Conservation (phyloP, 1,284 basidiomycete species). For the Cryptococcus amylolentus region DNA sequence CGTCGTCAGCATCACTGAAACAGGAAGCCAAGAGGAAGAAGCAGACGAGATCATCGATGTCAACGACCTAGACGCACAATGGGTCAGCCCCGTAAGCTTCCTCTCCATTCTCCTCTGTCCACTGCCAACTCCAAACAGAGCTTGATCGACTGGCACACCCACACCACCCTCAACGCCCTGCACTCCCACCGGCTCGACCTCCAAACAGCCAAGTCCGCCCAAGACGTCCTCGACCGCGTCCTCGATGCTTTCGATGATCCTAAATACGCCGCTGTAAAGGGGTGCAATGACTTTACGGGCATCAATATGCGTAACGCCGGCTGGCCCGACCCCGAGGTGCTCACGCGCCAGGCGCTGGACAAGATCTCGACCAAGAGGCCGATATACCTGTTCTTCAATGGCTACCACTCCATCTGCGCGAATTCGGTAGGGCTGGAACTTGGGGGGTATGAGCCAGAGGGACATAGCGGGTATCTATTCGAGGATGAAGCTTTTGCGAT, state of each 20-base stretch:
- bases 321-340: conserved; percentile 30
- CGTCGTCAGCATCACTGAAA: conserved; percentile 1
- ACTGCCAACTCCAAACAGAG: conserved; percentile 6
- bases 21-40: neutral
- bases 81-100: neutral
- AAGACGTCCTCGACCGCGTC: conserved; percentile 20
- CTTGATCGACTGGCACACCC: conserved; percentile 36
- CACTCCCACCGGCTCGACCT: conserved; percentile 26
- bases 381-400: conserved; percentile 34
- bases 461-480: conserved; percentile 21
- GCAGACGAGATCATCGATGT: neutral
- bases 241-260: conserved; percentile 14
- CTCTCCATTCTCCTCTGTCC: neutral
- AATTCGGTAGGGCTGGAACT: conserved; percentile 29
- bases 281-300: conserved; percentile 14
- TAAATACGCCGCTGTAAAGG: conserved; percentile 13
- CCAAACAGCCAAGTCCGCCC: conserved; percentile 15
- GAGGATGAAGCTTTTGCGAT: conserved; percentile 31
- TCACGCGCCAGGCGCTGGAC: conserved; percentile 28
- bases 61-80: neutral
- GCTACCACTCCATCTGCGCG: conserved; percentile 36
- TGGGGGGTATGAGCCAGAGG: conserved; percentile 19
- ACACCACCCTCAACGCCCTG: conserved; percentile 32
- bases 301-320: conserved; percentile 27
- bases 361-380: conserved; percentile 17